Base-by-base conservation (phyloP, 148 eudicot species). In the Gaultheria prostrata region DNA sequence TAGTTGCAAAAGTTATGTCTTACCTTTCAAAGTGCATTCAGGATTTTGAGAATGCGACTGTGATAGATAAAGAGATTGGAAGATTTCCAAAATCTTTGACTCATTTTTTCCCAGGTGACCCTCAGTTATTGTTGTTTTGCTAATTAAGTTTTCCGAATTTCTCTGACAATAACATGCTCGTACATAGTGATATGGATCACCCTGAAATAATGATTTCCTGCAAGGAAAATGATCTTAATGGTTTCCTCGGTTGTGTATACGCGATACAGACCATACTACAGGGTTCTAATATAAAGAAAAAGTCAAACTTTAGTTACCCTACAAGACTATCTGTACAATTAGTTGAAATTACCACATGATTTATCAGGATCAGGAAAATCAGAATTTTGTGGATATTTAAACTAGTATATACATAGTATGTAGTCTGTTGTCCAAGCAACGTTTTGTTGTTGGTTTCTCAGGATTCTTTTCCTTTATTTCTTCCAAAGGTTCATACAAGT, bases 71-170 rank as follows among this genome's bases (percentile, higher is more conserved):
- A 85, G 91, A 94, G 83, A 90, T 94, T 80, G 87, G 86, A 82
- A 85, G 95, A 87, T 92, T 79, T 86, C 93, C 95, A 13, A 90
- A 88, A 78, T 88, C 87, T 77, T 83, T 91, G 61, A 85, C 94
- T 84, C 97, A 94, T 80, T 94, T 85, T 76, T 94, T 90, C 35
- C 97, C 95, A 83, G 97, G 94, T 92, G 24, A 39, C 70, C 56
- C 78, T 24, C 46, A 57, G 35, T 9, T 17, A 45, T 59, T 11
- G 12, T 80, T 48, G 46, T 78, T 76, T 77, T 28, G 39, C 56
- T 61, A 63, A 20, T 59, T 32, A 30, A 13, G 10, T 20, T 74
- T 48, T 46, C 7, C n/a, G 3, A 26, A 9, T 26, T 39, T 1
- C 28, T 9, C 35, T 1, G 4, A 63, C 73, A 61, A 59, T 9